phyloP scores from a whole-genome alignment of 2,329 filamentous ascomycete species.

The Tolypocladium ovalisporum region DNA sequence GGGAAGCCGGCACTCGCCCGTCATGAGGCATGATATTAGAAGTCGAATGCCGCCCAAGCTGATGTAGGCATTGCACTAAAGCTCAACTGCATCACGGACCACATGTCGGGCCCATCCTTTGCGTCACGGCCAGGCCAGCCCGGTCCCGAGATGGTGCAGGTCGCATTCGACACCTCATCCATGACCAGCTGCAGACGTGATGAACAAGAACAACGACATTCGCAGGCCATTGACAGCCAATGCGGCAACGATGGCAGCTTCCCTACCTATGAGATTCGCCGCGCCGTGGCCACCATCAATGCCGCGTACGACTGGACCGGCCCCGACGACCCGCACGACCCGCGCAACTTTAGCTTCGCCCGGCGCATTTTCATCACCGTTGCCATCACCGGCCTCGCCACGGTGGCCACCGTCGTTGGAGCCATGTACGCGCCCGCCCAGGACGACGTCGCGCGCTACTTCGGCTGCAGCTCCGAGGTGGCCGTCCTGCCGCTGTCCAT shows the following conservation, averaged over 20 bases:
- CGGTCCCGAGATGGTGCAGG: constrained; percentile 3
- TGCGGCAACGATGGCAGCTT: neutral
- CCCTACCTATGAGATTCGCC: constrained; percentile 4
- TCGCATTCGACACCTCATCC: neutral
- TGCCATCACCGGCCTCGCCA: constrained; percentile 59
- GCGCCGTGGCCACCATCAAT: constrained; percentile 13
- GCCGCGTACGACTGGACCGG: constrained; percentile 16
- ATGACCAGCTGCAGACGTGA: neutral
- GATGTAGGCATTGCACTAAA: neutral
- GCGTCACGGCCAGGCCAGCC: neutral
- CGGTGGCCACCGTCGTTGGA: constrained; percentile 26
- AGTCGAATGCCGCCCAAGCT: neutral
- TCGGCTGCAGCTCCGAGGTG: constrained; percentile 8
- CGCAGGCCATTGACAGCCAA: neutral
- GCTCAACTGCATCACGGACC: neutral
- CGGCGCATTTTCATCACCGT: constrained; percentile 73
- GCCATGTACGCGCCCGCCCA: constrained; percentile 21
- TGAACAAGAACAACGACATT: neutral
- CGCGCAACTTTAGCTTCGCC: constrained; percentile 68
- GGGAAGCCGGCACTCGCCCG: neutral
- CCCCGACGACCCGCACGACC: constrained; percentile 61
- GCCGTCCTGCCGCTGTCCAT: constrained; percentile 15
- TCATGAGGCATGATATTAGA: neutral
- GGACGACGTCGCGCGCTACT: constrained; percentile 8
- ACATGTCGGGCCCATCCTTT: neutral